Conservation (phyloP, 2,329 filamentous ascomycete genomes). For the Fusarium anthophilum region DNA sequence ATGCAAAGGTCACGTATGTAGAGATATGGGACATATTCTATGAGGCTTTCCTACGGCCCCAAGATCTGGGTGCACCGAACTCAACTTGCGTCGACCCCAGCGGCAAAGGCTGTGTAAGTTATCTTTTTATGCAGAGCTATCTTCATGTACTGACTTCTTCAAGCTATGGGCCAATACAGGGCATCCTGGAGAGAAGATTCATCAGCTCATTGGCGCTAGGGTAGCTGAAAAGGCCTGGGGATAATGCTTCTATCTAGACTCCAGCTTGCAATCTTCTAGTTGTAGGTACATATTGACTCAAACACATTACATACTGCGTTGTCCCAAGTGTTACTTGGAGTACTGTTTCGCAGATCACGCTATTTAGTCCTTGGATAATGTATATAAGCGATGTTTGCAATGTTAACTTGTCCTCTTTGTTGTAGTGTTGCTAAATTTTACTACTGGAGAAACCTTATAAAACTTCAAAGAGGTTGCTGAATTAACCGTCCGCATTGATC, state of each 20-base stretch:
- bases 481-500: background rate
- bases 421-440: rapidly evolving
- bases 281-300: background rate
- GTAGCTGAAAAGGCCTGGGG: background rate
- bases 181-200: background rate
- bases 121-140: rapidly evolving
- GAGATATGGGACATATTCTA: conserved; percentile 13
- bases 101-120: background rate
- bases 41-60: background rate
- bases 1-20: background rate
- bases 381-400: rapidly evolving
- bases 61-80: background rate
- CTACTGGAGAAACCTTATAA: background rate
- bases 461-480: background rate
- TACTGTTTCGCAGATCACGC: background rate
- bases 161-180: background rate
- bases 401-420: background rate
- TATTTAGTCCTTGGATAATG: background rate
- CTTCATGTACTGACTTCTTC: background rate
- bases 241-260: background rate
- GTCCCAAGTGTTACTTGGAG: background rate
- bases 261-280: rapidly evolving
- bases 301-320: background rate
- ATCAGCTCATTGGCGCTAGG: background rate
- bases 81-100: background rate